phyloP scores from a whole-genome alignment of 495 filamentous ascomycete species.

The Opeltia flavorubescens region DNA sequence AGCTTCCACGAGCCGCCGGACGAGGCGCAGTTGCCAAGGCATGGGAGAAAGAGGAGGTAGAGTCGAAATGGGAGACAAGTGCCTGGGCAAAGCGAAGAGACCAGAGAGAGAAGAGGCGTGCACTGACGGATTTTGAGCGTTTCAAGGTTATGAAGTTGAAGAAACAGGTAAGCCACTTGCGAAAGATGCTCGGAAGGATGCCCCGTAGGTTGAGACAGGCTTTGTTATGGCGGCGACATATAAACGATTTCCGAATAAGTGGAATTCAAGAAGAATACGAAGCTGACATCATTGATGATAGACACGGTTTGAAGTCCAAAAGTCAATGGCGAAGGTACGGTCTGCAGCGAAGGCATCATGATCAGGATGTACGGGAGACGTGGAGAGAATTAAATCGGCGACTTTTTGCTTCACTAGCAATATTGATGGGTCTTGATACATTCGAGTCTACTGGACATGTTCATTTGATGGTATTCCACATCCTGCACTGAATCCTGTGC shows the following conservation, averaged over 20 bases:
- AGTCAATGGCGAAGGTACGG: slow-evolving; percentile 69
- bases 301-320: slow-evolving; percentile 89
- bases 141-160: slow-evolving; percentile 97
- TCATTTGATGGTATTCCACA: too few species aligned
- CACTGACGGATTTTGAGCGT: slow-evolving; percentile 94
- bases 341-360: slow-evolving; percentile 38
- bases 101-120: slow-evolving; percentile 68
- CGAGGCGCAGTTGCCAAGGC: slow-evolving; percentile 64
- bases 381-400: too few species aligned
- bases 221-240: too few species aligned
- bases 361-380: background rate
- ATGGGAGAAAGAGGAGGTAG: slow-evolving; percentile 80
- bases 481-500: too few species aligned
- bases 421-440: too few species aligned
- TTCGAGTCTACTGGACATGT: too few species aligned
- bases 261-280: background rate
- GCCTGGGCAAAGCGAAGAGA: slow-evolving; percentile 81
- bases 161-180: slow-evolving; percentile 61
- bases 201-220: background rate
- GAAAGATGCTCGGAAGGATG: background rate
- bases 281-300: slow-evolving; percentile 20
- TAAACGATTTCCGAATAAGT: too few species aligned
- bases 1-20: slow-evolving; percentile 77
- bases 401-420: too few species aligned
- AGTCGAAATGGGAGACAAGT: slow-evolving; percentile 78